Percentiles rank a stretch among this genome's conserved stretches.
These are phyloP conservation scores for Salix udensis DNA, from an alignment of 345 rosid genomes.

Conservation along the genomic window DNA sequence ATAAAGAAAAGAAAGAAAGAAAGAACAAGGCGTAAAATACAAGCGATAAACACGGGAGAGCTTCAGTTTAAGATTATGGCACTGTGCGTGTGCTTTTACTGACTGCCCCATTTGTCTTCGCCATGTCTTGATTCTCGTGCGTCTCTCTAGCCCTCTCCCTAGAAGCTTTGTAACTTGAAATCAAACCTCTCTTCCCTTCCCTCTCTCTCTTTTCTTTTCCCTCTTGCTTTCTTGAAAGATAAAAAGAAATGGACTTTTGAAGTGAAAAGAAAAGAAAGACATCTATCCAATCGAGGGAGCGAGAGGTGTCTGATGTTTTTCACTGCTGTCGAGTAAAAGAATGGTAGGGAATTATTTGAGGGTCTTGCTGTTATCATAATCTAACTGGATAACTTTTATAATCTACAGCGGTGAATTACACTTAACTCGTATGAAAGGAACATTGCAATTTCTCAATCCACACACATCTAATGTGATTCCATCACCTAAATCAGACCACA, in stretches of 20 bases:
- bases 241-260: background rate
- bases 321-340: background rate
- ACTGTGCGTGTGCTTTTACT: background rate
- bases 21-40: constrained; percentile 18
- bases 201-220: background rate
- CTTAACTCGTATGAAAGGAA: too few species aligned
- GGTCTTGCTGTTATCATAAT: background rate
- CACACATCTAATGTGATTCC: too few species aligned
- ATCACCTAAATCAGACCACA: too few species aligned
- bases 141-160: background rate
- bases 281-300: background rate
- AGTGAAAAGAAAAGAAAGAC: background rate
- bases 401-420: too few species aligned
- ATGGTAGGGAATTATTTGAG: background rate
- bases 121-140: constrained; percentile 29
- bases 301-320: background rate
- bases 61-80: background rate
- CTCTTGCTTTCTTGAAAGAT: background rate
- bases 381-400: too few species aligned
- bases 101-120: background rate
- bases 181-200: background rate
- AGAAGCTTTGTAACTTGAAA: constrained; percentile 26
- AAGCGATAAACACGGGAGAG: constrained; percentile 38
- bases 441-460: too few species aligned
- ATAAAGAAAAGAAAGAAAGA: background rate